A percentile compares a stretch with the other conserved stretches of the same genome.
These are phyloP conservation scores for Escallonia herrerae DNA, from an alignment of 129 eudicot species.

Conservation along the genomic window DNA sequence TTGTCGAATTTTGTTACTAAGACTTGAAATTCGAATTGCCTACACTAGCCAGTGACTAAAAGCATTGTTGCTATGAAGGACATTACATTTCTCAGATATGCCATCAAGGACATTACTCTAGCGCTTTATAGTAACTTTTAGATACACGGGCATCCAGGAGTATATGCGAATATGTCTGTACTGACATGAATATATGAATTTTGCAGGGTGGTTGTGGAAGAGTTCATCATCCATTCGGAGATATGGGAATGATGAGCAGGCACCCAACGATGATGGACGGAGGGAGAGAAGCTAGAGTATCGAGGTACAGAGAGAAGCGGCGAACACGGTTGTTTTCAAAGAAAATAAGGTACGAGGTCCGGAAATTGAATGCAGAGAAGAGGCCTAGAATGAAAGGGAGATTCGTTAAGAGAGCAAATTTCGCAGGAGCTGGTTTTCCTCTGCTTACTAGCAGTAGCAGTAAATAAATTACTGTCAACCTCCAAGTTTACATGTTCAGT, in stretches of 20 bases:
- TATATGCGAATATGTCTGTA: no score
- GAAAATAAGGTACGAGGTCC: constrained; percentile 83
- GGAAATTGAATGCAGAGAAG: constrained; percentile 80
- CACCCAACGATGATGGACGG: constrained; percentile 39
- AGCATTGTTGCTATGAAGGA: no score
- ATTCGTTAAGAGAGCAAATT: constrained; percentile 60
- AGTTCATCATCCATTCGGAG: constrained; percentile 35
- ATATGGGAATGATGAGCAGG: constrained; percentile 37
- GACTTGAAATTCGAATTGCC: no score
- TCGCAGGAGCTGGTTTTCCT: constrained; percentile 25
- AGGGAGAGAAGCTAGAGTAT: constrained; percentile 77
- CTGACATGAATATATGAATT: background rate
- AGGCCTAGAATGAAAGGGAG: constrained; percentile 92
- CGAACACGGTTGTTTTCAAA: constrained; percentile 76
- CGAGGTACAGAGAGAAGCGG: constrained; percentile 86
- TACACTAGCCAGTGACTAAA: no score
- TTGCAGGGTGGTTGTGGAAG: constrained; percentile 47
- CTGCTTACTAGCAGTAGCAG: constrained; percentile 12
- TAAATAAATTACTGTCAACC: no score
- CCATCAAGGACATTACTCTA: no score
- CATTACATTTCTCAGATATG: no score
- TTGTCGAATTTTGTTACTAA: no score
- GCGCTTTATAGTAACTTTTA: no score
- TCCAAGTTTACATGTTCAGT: no score
- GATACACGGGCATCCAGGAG: no score